phyloP scores from a whole-genome alignment of 2,329 filamentous ascomycete species.

The Aspergillus caelatus region DNA sequence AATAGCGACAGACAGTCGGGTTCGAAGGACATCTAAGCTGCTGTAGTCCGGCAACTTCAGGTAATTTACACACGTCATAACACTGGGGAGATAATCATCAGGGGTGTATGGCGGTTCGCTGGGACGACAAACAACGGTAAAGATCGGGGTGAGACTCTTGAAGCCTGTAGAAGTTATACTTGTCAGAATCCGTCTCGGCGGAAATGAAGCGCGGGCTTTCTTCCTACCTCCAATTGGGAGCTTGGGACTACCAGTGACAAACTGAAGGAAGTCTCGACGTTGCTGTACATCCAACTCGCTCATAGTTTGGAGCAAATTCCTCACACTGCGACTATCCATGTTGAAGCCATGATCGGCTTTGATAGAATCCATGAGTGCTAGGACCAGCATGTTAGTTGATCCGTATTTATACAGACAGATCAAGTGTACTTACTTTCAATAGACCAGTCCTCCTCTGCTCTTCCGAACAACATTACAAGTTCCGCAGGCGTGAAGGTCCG shows the following conservation, averaged over 20 bases:
- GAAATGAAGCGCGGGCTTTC: conserved; percentile 28
- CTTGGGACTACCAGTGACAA: conserved; percentile 96
- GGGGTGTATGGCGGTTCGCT: conserved; percentile 90
- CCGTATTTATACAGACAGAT: background rate
- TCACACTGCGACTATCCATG: conserved; percentile 95
- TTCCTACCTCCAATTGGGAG: conserved; percentile 88
- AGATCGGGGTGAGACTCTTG: conserved; percentile 95
- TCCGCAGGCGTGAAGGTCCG: conserved; percentile 94
- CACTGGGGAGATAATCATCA: conserved; percentile 97
- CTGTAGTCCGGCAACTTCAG: conserved; percentile 96
- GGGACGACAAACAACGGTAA: conserved; percentile 98
- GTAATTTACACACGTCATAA: conserved; percentile 99
- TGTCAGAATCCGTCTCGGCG: conserved; percentile 35
- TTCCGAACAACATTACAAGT: conserved; percentile 90
- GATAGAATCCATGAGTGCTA: conserved; percentile 94
- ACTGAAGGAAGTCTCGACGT: conserved; percentile 92
- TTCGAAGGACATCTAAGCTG: conserved; percentile 71
- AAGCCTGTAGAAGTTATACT: conserved; percentile 65
- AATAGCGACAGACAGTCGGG: conserved; percentile 81
- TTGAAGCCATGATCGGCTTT: conserved; percentile 99
- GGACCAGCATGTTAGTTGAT: conserved; percentile 29
- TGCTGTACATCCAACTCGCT: conserved; percentile 75
- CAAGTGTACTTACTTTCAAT: conserved; percentile 76
- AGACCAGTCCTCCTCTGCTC: conserved; percentile 93
- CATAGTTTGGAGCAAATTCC: conserved; percentile 92